Percentiles rank a stretch among this genome's conserved stretches.
Evolutionary conservation across 768 basidiomycete genomes (phyloP).

Genomic region (Mrakia hoshinonis): DNA sequence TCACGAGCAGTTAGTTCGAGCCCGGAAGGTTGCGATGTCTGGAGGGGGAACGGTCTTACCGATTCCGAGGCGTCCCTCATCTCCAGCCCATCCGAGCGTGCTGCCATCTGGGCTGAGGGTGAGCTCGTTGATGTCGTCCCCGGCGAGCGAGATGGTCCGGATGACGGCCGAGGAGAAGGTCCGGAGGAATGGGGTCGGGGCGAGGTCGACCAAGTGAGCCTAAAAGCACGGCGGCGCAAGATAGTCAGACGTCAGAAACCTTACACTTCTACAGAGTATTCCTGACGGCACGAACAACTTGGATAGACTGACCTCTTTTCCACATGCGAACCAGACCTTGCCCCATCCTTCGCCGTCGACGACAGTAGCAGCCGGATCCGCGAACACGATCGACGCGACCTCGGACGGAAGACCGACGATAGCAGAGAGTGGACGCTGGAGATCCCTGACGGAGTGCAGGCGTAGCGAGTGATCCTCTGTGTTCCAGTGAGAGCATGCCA

Average conservation of each 20-base stretch:
- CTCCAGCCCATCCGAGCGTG: conserved; percentile 10
- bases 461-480: conserved; percentile 22
- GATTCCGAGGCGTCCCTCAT: conserved; percentile 13
- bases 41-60: not conserved
- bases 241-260: too few species aligned
- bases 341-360: conserved; percentile 3
- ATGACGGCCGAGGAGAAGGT: conserved; percentile 12
- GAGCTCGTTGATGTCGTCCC: conserved; percentile 18
- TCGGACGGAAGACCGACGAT: conserved; percentile 19
- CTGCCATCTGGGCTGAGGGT: conserved; percentile 5
- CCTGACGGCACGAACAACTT: too few species aligned
- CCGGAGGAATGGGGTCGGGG: conserved; percentile 2
- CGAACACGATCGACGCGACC: conserved; percentile 20
- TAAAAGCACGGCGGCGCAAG: not conserved
- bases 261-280: too few species aligned
- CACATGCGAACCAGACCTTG: conserved; percentile 22
- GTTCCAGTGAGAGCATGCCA: not conserved
- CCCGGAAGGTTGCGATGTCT: not conserved
- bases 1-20: not conserved
- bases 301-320: not conserved
- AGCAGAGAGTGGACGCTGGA: conserved; percentile 6
- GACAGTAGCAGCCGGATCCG: not conserved
- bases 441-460: not conserved
- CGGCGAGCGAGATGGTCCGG: conserved; percentile 4
- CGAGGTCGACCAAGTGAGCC: conserved; percentile 6